phyloP scores from a whole-genome alignment of 2,329 filamentous ascomycete genomes.

The Curvularia sp. region DNA sequence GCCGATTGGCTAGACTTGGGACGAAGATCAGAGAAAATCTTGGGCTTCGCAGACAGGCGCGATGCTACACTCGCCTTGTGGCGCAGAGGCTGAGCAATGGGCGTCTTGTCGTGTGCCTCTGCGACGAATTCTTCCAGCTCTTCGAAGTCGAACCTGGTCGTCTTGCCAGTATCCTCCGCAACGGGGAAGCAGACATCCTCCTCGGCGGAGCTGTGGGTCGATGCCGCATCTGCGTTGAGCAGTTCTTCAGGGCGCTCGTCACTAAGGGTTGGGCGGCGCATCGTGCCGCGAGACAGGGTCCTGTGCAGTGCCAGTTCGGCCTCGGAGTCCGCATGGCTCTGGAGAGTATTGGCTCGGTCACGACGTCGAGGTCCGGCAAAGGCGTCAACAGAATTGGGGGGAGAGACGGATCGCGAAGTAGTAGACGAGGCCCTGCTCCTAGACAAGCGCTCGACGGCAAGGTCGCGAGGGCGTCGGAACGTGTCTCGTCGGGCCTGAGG shows the following conservation, averaged over 20 bases:
- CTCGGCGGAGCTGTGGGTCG: conserved; percentile 74
- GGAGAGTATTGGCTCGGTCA: conserved; percentile 73
- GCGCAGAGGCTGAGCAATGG: conserved; percentile 52
- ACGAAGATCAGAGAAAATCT: conserved; percentile 69
- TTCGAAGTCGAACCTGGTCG: conserved; percentile 88
- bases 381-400: conserved; percentile 96
- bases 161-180: conserved; percentile 73
- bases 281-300: conserved; percentile 72
- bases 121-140: conserved; percentile 91
- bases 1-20: conserved; percentile 48
- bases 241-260: conserved; percentile 64
- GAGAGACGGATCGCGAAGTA: conserved; percentile 75
- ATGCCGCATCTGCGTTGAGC: conserved; percentile 67
- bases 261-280: conserved; percentile 66
- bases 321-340: conserved; percentile 61
- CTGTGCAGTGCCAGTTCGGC: conserved; percentile 69
- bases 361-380: conserved; percentile 90
- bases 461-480: conserved; percentile 52
- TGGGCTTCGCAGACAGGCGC: conserved; percentile 57
- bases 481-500: conserved; percentile 53
- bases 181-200: conserved; percentile 89
- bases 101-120: conserved; percentile 59
- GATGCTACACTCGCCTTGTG: conserved; percentile 46
- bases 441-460: conserved; percentile 41
- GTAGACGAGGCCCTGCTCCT: conserved; percentile 58